These are phyloP conservation scores for Schoenoplectus triqueter DNA, from an alignment of 202 grass and related monocot species.

Conservation along the genomic window DNA sequence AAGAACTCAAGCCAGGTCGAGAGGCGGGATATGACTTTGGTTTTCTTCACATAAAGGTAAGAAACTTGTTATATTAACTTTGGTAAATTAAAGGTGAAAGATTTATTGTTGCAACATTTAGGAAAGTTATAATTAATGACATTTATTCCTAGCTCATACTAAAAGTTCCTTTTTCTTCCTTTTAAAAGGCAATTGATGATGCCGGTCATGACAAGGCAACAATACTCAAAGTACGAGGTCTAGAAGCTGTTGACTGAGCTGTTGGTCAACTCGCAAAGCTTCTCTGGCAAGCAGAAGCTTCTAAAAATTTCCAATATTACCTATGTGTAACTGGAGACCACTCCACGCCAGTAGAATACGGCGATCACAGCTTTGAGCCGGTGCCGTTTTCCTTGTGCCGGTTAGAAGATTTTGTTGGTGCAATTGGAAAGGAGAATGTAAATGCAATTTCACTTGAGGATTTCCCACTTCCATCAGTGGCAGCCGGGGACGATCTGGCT, in stretches of 20 bases:
- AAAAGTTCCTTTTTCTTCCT: slow-evolving; percentile 17
- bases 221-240: slow-evolving; percentile 68
- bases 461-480: slow-evolving; percentile 69
- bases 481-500: slow-evolving; percentile 55
- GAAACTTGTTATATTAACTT: slow-evolving; percentile 12
- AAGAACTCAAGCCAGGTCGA: slow-evolving; percentile 64
- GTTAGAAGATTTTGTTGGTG: slow-evolving; percentile 65
- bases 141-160: slow-evolving; percentile 8
- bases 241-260: slow-evolving; percentile 86
- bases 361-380: slow-evolving; percentile 86
- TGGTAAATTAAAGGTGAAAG: no score
- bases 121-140: neutral
- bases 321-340: slow-evolving; percentile 94
- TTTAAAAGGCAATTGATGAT: slow-evolving; percentile 81
- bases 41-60: slow-evolving; percentile 92
- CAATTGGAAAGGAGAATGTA: slow-evolving; percentile 67
- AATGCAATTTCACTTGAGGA: slow-evolving; percentile 53
- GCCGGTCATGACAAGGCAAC: slow-evolving; percentile 94
- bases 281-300: slow-evolving; percentile 79
- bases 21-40: slow-evolving; percentile 91
- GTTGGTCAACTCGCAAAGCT: slow-evolving; percentile 77
- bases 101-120: neutral
- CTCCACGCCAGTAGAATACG: slow-evolving; percentile 91
- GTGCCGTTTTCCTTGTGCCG: slow-evolving; percentile 75
- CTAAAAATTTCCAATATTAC: slow-evolving; percentile 67